Percentiles rank a stretch among this genome's conserved stretches.
These are phyloP conservation scores for barrel medic (Medicago truncatula) DNA, from an alignment of 306 rosid species.

Conservation along the genomic window DNA sequence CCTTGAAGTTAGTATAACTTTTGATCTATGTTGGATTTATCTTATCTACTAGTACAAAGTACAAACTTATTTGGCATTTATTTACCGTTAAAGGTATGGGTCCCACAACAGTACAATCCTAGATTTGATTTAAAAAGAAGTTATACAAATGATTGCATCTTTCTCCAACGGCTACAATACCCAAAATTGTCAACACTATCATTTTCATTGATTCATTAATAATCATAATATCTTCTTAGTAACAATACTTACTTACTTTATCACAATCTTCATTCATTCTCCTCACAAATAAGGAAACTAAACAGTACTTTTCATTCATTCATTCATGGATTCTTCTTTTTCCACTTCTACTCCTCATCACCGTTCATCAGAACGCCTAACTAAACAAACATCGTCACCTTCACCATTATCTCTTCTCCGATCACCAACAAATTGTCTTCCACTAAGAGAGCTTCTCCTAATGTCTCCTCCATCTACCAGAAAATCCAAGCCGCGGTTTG, in stretches of 20 bases:
- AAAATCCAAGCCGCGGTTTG: conserved; percentile 63
- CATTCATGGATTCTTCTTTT: not conserved
- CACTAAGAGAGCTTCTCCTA: conserved; percentile 62
- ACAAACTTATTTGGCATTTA: not conserved
- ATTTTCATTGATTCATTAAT: not conserved
- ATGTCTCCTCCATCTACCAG: conserved; percentile 68
- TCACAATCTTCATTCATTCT: too few species aligned
- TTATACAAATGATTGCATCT: not conserved
- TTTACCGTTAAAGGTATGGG: conserved; percentile 47
- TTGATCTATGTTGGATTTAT: too few species aligned
- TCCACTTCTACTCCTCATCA: conserved; percentile 49
- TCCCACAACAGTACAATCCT: conserved; percentile 38
- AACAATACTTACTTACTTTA: not conserved
- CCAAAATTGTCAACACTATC: not conserved
- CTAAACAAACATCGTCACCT: conserved; percentile 50
- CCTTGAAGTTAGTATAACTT: too few species aligned
- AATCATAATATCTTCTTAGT: not conserved
- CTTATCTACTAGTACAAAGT: too few species aligned
- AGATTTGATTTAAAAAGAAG: conserved; percentile 41
- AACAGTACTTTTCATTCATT: too few species aligned
- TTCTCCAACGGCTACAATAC: conserved; percentile 56
- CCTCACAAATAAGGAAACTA: too few species aligned
- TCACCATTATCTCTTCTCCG: conserved; percentile 48
- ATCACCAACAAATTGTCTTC: conserved; percentile 49
- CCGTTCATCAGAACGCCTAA: conserved; percentile 38